A percentile compares a stretch with the other conserved stretches of the same genome.
Conservation (phyloP, 495 filamentous ascomycete species). For the Massariosphaeria phaeospora region DNA sequence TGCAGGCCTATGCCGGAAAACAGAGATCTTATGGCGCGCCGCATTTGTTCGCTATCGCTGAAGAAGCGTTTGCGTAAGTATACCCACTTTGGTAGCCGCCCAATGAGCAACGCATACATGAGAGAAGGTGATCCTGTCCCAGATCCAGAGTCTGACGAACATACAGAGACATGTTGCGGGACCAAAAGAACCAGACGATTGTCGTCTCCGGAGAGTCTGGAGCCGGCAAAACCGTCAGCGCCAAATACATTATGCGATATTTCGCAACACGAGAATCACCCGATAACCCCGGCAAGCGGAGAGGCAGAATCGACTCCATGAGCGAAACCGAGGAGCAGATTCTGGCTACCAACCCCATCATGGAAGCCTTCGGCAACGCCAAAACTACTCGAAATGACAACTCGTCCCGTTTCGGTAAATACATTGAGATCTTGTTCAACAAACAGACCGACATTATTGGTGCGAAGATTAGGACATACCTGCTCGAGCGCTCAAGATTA, state of each 20-base stretch:
- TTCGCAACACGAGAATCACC: constrained; percentile 97
- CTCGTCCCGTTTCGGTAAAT: constrained; percentile 97
- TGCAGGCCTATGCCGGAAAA: constrained; percentile 97
- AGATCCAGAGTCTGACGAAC: constrained; percentile 1
- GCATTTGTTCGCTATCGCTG: constrained; percentile 97
- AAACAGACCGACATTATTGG: constrained; percentile 93
- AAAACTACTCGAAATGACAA: constrained; percentile 99
- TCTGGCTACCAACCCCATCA: constrained; percentile 95
- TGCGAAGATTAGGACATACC: constrained; percentile 91
- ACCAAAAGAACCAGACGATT: constrained; percentile 93
- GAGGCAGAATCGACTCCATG: constrained; percentile 79
- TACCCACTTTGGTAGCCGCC: not conserved
- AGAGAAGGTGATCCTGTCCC: not conserved
- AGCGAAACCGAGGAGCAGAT: constrained; percentile 99
- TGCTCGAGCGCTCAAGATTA: constrained; percentile 89
- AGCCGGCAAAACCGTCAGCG: constrained; percentile 97
- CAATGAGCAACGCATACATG: not conserved
- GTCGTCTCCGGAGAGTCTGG: constrained; percentile 98
- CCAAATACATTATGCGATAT: constrained; percentile 99
- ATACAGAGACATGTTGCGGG: constrained; percentile 89
- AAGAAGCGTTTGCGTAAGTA: constrained; percentile 93
- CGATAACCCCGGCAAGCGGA: constrained; percentile 77
- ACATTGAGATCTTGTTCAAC: constrained; percentile 99
- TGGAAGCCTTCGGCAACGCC: constrained; percentile 99
- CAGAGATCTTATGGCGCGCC: constrained; percentile 93